Conservation (phyloP, 2,329 filamentous ascomycete genomes). For the Colletotrichum spaethianum region DNA sequence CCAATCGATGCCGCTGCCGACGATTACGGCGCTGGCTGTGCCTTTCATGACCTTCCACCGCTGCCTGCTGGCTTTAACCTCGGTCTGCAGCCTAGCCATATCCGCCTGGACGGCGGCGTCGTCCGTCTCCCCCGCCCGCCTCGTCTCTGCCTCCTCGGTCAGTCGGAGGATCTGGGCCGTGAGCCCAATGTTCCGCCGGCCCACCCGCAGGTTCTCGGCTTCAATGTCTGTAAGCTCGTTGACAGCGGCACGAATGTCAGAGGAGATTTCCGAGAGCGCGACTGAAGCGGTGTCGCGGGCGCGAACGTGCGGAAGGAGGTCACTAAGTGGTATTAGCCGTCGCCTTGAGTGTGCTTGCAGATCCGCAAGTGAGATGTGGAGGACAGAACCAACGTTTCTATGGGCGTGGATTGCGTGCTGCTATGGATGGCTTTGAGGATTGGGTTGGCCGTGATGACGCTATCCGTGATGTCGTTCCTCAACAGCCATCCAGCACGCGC, state of each 20-base stretch:
- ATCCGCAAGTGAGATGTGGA: neutral
- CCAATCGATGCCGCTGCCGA: conserved; percentile 89
- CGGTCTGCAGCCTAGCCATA: conserved; percentile 70
- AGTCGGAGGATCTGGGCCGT: conserved; percentile 75
- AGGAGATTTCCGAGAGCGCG: conserved; percentile 71
- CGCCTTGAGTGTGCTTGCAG: no score
- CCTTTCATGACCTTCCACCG: conserved; percentile 84
- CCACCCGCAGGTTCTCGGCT: conserved; percentile 69
- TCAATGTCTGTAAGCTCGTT: conserved; percentile 70
- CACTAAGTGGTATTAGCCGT: conserved; percentile 59
- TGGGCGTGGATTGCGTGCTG: conserved; percentile 72
- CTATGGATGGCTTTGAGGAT: conserved; percentile 83
- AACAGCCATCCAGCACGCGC: conserved; percentile 79
- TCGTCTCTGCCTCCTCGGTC: conserved; percentile 67
- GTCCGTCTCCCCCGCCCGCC: conserved; percentile 67
- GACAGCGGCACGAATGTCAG: conserved; percentile 64
- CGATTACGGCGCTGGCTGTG: conserved; percentile 82
- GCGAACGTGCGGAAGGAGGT: conserved; percentile 76
- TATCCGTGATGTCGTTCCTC: conserved; percentile 77
- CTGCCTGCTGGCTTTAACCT: conserved; percentile 74
- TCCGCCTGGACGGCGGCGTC: conserved; percentile 68
- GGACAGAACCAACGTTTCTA: conserved; percentile 71
- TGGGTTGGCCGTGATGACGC: conserved; percentile 80
- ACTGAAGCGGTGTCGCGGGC: conserved; percentile 78
- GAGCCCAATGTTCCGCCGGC: conserved; percentile 73